Evolutionary conservation across 352 stramenopile genomes (phyloP), one percentile per base, ranked within the genome.

Genomic region (Phytophthora boehmeriae): DNA sequence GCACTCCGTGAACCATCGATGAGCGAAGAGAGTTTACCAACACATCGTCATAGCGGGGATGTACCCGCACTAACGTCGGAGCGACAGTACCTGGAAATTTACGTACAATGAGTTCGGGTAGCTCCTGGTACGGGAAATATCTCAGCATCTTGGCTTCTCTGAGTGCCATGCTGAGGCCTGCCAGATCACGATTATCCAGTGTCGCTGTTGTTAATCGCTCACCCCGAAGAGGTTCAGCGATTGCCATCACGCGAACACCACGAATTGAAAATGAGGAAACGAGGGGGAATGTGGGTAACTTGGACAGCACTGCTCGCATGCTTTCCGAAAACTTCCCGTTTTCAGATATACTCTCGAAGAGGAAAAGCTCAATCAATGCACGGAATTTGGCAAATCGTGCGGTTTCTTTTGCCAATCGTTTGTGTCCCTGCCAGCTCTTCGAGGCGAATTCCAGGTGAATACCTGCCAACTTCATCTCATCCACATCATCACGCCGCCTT

Each of bases 371-470:
- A 22, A 89, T 70, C 11, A 78, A 60, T 1, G 75, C 70, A 1
- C 80, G 84, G 23, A 93, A 90, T 1, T 68, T 70, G 13, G 80
- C 74, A 9, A 91, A 58, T 2, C 75, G 45, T 0, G 68, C 47
- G 1, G 82, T 68, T 41, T 91, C 74, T 58, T n/a, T 85, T 2
- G 61, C 66, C 23, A 93, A 50, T 6, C 84, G 70, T 39, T 90
- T 91, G 46, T 86, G 79, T 5, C 84, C 84, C 32, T 79, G 78
- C 81, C 81, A 93, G 22, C 59, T 85, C n/a, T 89, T 90, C 0
- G 72, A 78, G 1, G 76, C 76, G 41, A 88, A 83, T 57, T 90
- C n/a, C 65, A 93, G 50, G n/a, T 73, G 76, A 11, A 93, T 55
- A 2, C 74, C 81, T 8, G 80, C 75, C 9, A 91, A 55, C 28